Base-by-base conservation (phyloP, 202 grass and related monocot genomes). In the Carex sylvatica region DNA sequence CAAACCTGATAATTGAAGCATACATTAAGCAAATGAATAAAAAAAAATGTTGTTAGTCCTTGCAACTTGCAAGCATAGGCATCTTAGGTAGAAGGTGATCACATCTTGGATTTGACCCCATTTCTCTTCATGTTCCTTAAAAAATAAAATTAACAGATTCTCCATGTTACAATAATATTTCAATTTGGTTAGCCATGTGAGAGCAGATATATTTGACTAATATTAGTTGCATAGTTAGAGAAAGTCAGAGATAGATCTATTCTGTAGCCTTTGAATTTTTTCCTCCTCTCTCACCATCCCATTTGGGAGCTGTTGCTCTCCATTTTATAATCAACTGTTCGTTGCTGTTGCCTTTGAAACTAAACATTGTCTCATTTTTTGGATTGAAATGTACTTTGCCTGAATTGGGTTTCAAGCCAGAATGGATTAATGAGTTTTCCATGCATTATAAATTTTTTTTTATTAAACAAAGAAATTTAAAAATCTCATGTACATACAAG, bases 131-230 rank as follows among this genome's bases (percentile, higher is more conserved):
- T 85, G 56, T 58, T 53, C 44, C 46, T 80, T 59, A 55, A 38
- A 35, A 38, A 52, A 42, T 44, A 14, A 71, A 66, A 42, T 0
- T 59, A 81, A 15, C 28, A 47, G 23, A 61, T 56, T 20, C 7
- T 61, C 68, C 55, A 69, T 82, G 63, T 53, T 82, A 67, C 64
- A 82, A 69, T 82, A 82, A 69, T 56, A 24, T 65, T 24, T 31
- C 60, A 81, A 38, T 49, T 64, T 65, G n/a, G 58, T 65, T 82
- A 82, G 46, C 62, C 80, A 82, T 82, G 80, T 82, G 80, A 47
- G 8, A 12, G 74, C 74, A 77, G 74, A 59, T 77, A 59, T 77
- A 77, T 59, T 77, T 77, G 74, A 77, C 74, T 77, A 58, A 59
- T 77, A 77, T 33, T 38, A 59, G 74, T 77, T 77, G 49, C 16